Evolutionary conservation across 305 asterid genomes (phyloP).

Genomic region (Rubia peregrina): DNA sequence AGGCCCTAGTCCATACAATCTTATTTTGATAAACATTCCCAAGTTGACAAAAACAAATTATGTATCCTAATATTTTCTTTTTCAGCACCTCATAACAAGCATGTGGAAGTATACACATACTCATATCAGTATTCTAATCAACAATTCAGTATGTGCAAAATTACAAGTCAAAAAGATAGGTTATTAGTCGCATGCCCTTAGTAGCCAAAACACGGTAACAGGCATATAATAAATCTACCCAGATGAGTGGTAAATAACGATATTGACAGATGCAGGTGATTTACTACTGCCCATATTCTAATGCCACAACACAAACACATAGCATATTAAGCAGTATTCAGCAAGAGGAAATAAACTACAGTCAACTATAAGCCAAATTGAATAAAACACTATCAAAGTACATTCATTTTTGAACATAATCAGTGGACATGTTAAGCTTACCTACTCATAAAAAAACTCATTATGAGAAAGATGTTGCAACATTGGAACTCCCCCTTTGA

Average conservation of each 20-base stretch:
- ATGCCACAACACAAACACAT: neutral
- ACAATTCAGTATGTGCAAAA: neutral
- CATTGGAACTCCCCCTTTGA: slow-evolving; percentile 30
- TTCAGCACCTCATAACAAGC: no score
- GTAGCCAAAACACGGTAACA: neutral
- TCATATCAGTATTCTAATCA: neutral
- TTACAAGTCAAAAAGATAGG: neutral
- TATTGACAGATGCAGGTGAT: neutral
- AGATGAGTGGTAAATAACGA: neutral
- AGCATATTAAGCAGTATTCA: neutral
- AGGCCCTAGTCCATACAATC: neutral
- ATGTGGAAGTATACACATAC: no score
- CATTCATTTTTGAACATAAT: slow-evolving; percentile 3
- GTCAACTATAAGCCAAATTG: slow-evolving; percentile 12
- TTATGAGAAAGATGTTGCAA: slow-evolving; percentile 31
- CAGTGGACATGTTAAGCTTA: slow-evolving; percentile 17
- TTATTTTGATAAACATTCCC: neutral
- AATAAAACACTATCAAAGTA: slow-evolving; percentile 4
- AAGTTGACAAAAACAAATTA: neutral
- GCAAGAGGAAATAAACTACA: neutral
- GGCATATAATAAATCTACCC: neutral
- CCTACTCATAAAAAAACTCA: slow-evolving; percentile 43
- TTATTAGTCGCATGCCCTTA: neutral
- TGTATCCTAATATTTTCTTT: no score
- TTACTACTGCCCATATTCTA: neutral